phyloP scores from a whole-genome alignment of 225 moss, liverwort and hornwort species.

The Antitrichia curtipendula region DNA sequence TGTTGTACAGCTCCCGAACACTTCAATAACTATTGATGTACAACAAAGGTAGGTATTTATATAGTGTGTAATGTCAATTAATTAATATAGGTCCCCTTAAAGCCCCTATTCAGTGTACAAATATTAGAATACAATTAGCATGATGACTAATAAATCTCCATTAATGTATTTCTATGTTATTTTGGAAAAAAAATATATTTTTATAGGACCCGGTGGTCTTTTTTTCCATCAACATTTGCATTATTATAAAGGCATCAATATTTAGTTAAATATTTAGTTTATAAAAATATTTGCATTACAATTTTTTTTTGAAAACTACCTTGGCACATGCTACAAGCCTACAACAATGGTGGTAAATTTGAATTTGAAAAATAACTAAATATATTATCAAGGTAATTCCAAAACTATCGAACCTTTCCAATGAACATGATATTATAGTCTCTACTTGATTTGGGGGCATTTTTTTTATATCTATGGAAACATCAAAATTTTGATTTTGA shows the following conservation, averaged over 20 bases:
- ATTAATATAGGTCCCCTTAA: too few species aligned
- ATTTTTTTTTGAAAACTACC: not conserved
- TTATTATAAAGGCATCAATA: not conserved
- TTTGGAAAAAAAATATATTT: not conserved
- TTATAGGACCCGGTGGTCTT: rapidly evolving
- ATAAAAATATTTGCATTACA: not conserved
- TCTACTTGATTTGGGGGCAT: not conserved
- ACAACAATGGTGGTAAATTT: not conserved
- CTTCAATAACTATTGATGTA: too few species aligned
- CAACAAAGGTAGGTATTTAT: too few species aligned
- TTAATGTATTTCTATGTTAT: not conserved
- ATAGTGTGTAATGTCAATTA: too few species aligned
- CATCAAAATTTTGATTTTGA: not conserved
- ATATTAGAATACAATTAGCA: not conserved
- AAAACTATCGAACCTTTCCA: not conserved
- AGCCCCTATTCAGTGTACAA: too few species aligned
- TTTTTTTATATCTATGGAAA: not conserved
- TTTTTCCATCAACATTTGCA: not conserved
- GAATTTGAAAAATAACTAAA: not conserved
- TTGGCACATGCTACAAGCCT: not conserved
- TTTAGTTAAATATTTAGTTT: not conserved
- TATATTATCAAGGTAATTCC: not conserved
- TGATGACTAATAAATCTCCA: not conserved
- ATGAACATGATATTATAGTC: not conserved
- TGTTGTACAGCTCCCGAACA: too few species aligned